phyloP scores from a whole-genome alignment of 2,329 filamentous ascomycete species.

The Beauveria scarabaeidicola region DNA sequence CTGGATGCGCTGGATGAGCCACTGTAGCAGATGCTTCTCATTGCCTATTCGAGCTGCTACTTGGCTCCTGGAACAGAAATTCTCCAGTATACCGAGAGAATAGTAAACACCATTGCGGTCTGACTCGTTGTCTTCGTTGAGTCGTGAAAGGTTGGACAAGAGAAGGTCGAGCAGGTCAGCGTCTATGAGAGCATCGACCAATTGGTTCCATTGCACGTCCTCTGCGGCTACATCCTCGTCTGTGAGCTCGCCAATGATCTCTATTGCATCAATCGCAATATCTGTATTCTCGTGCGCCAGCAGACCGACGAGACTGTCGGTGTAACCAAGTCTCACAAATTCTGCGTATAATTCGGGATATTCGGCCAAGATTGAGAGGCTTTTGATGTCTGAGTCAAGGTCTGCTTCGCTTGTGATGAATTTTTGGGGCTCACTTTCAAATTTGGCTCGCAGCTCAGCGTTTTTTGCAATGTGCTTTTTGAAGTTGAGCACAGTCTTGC shows the following conservation, averaged over 20 bases:
- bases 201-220: slow-evolving; percentile 68
- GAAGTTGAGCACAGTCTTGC: slow-evolving; percentile 71
- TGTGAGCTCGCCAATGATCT: slow-evolving; percentile 83
- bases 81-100: slow-evolving; percentile 74
- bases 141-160: slow-evolving; percentile 66
- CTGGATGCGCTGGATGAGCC: slow-evolving; percentile 69
- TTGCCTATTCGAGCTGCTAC: slow-evolving; percentile 65
- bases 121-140: slow-evolving; percentile 63
- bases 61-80: slow-evolving; percentile 62
- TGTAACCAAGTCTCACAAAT: slow-evolving; percentile 67
- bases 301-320: slow-evolving; percentile 66
- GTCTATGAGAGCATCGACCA: slow-evolving; percentile 60
- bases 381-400: slow-evolving; percentile 80
- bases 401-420: slow-evolving; percentile 84
- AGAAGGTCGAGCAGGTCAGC: slow-evolving; percentile 67
- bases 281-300: slow-evolving; percentile 95
- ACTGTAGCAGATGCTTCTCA: slow-evolving; percentile 58
- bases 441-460: slow-evolving; percentile 77
- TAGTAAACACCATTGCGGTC: slow-evolving; percentile 85
- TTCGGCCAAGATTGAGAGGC: slow-evolving; percentile 76
- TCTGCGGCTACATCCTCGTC: slow-evolving; percentile 85
- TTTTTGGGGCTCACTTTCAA: slow-evolving; percentile 69
- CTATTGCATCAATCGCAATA: slow-evolving; percentile 83
- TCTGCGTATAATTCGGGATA: slow-evolving; percentile 76
- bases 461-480: slow-evolving; percentile 90